phyloP scores from a whole-genome alignment of 2,329 filamentous ascomycete species.

The Nigrograna mackinnonii region DNA sequence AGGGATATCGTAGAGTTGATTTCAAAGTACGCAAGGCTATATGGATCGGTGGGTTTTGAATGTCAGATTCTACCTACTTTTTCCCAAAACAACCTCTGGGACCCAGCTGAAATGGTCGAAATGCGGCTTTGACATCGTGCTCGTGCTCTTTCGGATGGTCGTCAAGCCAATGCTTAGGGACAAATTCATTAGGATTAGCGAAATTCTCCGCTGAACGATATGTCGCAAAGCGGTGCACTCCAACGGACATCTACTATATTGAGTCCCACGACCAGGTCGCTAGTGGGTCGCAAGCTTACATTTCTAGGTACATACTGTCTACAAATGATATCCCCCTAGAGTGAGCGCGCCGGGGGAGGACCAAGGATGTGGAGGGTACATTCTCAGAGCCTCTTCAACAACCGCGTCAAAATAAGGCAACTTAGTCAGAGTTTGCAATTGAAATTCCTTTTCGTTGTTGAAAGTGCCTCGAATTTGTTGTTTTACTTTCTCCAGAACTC shows the following conservation, averaged over 20 bases:
- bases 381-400: conserved; percentile 21
- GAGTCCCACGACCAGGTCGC: background rate
- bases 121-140: conserved; percentile 23
- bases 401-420: conserved; percentile 30
- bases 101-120: conserved; percentile 30
- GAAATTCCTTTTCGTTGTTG: conserved; percentile 21
- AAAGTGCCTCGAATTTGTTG: conserved; percentile 21
- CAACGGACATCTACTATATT: conserved; percentile 17
- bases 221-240: conserved; percentile 25
- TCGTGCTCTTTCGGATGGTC: too few relatives aligned
- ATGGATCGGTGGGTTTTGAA: too few relatives aligned
- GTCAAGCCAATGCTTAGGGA: conserved; percentile 38
- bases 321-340: conserved; percentile 6
- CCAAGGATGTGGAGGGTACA: conserved; percentile 6
- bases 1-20: too few relatives aligned
- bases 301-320: conserved; percentile 6
- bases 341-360: conserved; percentile 1
- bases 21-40: too few relatives aligned
- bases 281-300: conserved; percentile 9
- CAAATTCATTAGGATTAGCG: conserved; percentile 25
- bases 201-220: conserved; percentile 30
- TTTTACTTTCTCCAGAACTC: conserved; percentile 14
- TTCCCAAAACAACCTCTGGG: too few relatives aligned
- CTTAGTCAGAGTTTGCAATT: conserved; percentile 14
- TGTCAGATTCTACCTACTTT: too few relatives aligned